Base-by-base conservation (phyloP, 306 rosid species). In the Cyamopsis tetragonoloba region DNA sequence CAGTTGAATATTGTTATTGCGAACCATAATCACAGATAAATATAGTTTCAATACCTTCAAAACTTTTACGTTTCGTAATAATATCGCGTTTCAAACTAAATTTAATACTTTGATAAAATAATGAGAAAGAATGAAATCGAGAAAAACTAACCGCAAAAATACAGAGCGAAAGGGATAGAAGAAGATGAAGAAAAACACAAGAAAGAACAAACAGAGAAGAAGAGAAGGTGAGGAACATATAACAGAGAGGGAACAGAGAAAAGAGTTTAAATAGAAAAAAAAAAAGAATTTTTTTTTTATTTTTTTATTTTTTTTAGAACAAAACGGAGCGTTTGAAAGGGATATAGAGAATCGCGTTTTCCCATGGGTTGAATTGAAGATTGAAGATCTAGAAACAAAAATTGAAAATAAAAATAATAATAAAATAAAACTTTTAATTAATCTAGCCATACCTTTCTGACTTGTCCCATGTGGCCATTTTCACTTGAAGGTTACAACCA, bases 221-320 rank as follows among this genome's bases (percentile, higher is more conserved):
- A 17, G 0, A 0, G 44, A 11, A 13, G 32, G 37, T 14, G 61
- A n/a, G 4, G 49, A 66, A 7, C 2, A n/a, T n/a, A n/a, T n/a
- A n/a, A n/a, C n/a, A n/a, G n/a, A 49, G 43, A 62, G 37, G 55
- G 54, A 17, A 31, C 1, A 20, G 18, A 10, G 10, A 28, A 1
- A 35, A 4, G 18, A 39, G 38, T 73, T 63, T 73, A 73, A 62
- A 73, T 62, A 72, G 71, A 71, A 4, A 42, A 26, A 4, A 14
- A n/a, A n/a, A n/a, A n/a, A n/a, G n/a, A n/a, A n/a, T n/a, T n/a
- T n/a, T n/a, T n/a, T n/a, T n/a, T n/a, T n/a, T n/a, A n/a, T n/a
- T n/a, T n/a, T n/a, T n/a, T n/a, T n/a, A n/a, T n/a, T n/a, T n/a
- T n/a, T n/a, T n/a, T n/a, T n/a, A n/a, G n/a, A n/a, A n/a, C n/a